phyloP scores from a whole-genome alignment of 805 yeast species.

The Dipodascopsis uninucleata region DNA sequence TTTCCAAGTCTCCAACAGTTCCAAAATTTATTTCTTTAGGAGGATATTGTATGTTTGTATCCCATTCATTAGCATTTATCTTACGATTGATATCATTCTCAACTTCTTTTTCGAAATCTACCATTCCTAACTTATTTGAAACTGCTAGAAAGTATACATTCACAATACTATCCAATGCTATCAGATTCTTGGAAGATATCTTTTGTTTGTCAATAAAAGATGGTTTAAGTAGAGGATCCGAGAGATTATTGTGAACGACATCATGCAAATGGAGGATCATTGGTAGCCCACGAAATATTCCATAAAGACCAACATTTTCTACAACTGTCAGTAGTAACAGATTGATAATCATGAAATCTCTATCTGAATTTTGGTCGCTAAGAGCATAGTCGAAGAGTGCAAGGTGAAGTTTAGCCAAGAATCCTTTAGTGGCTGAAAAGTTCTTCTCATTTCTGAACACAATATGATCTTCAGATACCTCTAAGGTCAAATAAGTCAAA shows the following conservation, averaged over 20 bases:
- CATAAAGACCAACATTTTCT: conserved; percentile 13
- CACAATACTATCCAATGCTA: conserved; percentile 9
- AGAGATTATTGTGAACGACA: conserved; percentile 1
- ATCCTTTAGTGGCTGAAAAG: conserved; percentile 9
- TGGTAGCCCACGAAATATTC: conserved; percentile 20
- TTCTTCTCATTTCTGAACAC: conserved; percentile 1
- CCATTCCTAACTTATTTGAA: conserved; percentile 5
- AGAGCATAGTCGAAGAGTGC: conserved; percentile 14
- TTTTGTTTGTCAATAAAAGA: background rate
- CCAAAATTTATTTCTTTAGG: conserved; percentile 2
- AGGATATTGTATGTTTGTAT: conserved; percentile 8
- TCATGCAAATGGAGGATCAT: conserved; percentile 23
- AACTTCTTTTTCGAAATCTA: conserved; percentile 2
- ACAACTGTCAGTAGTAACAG: conserved; percentile 8
- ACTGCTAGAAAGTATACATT: conserved; percentile 10
- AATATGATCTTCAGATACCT: conserved; percentile 4
- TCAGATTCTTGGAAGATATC: background rate
- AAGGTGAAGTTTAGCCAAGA: conserved; percentile 10
- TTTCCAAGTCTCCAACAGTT: background rate
- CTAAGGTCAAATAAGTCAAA: conserved; percentile 11
- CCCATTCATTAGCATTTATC: conserved; percentile 5
- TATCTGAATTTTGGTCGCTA: conserved; percentile 1
- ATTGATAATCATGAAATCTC: conserved; percentile 29
- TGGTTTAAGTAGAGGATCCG: background rate
- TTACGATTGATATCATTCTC: conserved; percentile 1